Base-by-base conservation (phyloP, 495 filamentous ascomycete species). In the Penicillium waksmanii region DNA sequence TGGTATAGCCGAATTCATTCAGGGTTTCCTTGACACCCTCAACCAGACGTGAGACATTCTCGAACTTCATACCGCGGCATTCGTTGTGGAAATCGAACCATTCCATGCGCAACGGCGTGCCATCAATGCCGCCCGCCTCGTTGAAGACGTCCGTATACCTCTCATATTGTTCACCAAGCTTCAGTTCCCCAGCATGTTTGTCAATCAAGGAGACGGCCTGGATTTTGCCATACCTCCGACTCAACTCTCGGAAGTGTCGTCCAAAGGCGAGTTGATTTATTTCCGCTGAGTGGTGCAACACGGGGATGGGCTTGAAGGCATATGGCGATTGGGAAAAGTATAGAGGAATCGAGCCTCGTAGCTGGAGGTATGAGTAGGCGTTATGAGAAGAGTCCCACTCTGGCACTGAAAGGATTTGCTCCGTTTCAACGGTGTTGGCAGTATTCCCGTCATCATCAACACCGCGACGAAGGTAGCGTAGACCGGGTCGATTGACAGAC, bases 71-170 rank as follows among this genome's bases (percentile, higher is more conserved):
- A 0, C 94, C 94, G 3, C 92, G 87, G 66, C 94, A 98, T 25
- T 88, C 87, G 18, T 82, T 79, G 66, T 97, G 94, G 67, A 98
- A 98, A 64, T 97, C 95, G 58, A 97, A 98, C 95, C 95, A 98
- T 70, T 93, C 92, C 64, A 95, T 92, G 1, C 75, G 81, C 33
- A 95, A 72, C n/a, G 68, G 68, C 2, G 75, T 69, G 21, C 75
- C 82, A 49, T 84, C 80, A 33, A 83, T 76, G 0, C 81, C 80
- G 4, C 79, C 75, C 33, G 84, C 76, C n/a, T 86, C 73, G 58
- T 93, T 93, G 38, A 95, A 73, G 15, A 72, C 67, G 19, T 83
- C 68, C 0, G 85, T 81, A 53, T 82, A 84, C 54, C 84, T 79
- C 64, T 95, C 84, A 66, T 92, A 98, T 58, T 85, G 80, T 47